phyloP scores from a whole-genome alignment of 2,329 filamentous ascomycete genomes.

The Aaosphaeria pasadenensis region DNA sequence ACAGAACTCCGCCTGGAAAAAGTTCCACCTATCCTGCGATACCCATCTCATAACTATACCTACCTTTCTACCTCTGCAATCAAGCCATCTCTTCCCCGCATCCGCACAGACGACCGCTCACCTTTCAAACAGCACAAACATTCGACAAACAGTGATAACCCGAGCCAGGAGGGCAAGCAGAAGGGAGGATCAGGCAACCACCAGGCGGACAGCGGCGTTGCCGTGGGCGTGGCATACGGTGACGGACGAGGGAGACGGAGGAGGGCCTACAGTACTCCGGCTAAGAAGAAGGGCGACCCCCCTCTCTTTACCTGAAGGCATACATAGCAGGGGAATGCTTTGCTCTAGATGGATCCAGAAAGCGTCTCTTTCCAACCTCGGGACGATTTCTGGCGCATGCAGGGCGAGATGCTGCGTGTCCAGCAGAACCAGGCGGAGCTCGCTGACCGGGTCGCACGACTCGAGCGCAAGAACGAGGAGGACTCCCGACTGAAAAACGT shows the following conservation, averaged over 20 bases:
- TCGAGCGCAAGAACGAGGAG: conserved; percentile 62
- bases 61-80: no score
- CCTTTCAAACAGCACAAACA: no score
- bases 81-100: no score
- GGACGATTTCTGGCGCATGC: conserved; percentile 64
- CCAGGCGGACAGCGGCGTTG: conserved; percentile 8
- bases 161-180: no score
- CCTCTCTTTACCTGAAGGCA: conserved; percentile 16
- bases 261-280: conserved; percentile 8
- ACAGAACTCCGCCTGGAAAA: no score
- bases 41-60: no score
- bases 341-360: conserved; percentile 58
- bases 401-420: conserved; percentile 60
- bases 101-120: no score
- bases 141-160: no score
- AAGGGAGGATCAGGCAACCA: neutral
- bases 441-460: conserved; percentile 57
- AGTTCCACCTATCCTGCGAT: no score
- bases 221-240: conserved; percentile 16
- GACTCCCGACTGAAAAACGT: conserved; percentile 73
- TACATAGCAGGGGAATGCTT: conserved; percentile 26
- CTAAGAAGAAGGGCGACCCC: neutral
- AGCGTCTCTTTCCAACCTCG: conserved; percentile 60
- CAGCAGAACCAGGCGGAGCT: conserved; percentile 61
- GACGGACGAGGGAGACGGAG: conserved; percentile 7